phyloP scores from a whole-genome alignment of 805 yeast genomes.

The Metschnikowia arizonensis region DNA sequence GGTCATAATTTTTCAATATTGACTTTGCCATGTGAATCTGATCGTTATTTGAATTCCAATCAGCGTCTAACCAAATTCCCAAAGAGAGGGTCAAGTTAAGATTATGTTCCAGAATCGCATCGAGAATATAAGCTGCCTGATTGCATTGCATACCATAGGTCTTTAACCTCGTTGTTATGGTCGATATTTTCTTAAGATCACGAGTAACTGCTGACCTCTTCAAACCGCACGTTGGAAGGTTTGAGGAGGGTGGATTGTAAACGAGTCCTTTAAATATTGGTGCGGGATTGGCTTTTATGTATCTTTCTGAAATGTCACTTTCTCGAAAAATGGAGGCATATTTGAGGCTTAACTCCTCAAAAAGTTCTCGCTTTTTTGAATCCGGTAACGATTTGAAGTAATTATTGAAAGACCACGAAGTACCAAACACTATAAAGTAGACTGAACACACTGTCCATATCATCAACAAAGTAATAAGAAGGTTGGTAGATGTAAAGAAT shows the following conservation, averaged over 20 bases:
- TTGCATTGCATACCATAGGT: conserved; percentile 60
- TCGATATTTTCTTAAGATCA: conserved; percentile 56
- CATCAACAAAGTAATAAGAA: neutral
- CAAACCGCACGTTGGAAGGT: conserved; percentile 52
- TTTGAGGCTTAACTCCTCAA: conserved; percentile 6
- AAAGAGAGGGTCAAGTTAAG: conserved; percentile 54
- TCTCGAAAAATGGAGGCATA: neutral
- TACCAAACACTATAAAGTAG: conserved; percentile 9
- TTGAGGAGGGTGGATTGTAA: conserved; percentile 54
- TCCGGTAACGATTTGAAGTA: conserved; percentile 7
- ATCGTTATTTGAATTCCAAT: conserved; percentile 40
- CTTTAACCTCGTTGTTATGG: conserved; percentile 53
- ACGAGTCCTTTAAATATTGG: conserved; percentile 50
- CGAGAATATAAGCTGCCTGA: conserved; percentile 50
- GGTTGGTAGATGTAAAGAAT: neutral
- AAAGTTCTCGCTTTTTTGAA: conserved; percentile 4
- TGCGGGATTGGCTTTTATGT: neutral
- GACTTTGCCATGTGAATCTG: conserved; percentile 46
- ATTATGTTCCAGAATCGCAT: conserved; percentile 47
- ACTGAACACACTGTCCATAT: neutral
- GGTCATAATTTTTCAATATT: conserved; percentile 42
- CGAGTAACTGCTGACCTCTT: conserved; percentile 45
- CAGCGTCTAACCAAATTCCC: conserved; percentile 59
- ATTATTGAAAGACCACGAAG: conserved; percentile 9
- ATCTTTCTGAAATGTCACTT: neutral